Evolutionary conservation across 2,329 filamentous ascomycete species (phyloP), one percentile per base, ranked within the genome.

Genomic region (Sphaerulina vaccinii): DNA sequence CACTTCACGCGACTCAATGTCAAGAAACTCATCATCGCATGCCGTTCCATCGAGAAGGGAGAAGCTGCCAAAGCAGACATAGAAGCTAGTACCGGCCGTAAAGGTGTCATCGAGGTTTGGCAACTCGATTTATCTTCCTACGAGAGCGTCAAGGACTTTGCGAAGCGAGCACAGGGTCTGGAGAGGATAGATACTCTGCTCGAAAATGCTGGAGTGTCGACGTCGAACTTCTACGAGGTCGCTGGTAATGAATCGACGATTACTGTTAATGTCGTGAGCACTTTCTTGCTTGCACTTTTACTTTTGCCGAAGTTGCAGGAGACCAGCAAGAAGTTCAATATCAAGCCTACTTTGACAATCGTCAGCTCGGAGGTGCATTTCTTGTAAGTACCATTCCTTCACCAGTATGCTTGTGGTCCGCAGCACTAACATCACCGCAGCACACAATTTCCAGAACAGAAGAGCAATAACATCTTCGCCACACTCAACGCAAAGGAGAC

Each of bases 221-320:
- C 69, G 0, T 5, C 1, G 3, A 49, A 64, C 0, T 77, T 68
- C 47, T 32, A 57, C 0, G 36, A 29, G 16, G 54, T 61, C 11
- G 77, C 80, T 48, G 74, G 69, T 0, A 68, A 77, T 33, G 80
- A 84, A 65, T 63, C 57, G 13, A 74, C 65, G 0, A 57, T 83
- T 33, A 78, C 75, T 0, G 73, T 79, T 47, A 84, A 84, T 50
- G 76, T 80, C 8, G 68, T 83, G 49, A 72, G 69, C 10, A 80
- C 77, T 0, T 72, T 82, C 35, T 61, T 83, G 1, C 67, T 84
- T 0, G 75, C 70, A 0, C 56, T 77, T 0, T 65, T 80, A 0
- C 36, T 83, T 2, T 52, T 83, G 16, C 80, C 80, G 0, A 79
- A 75, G 58, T 68, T 84, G 3, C 73, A 73, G 44, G 67, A 72